Conservation (phyloP, 495 filamentous ascomycete genomes). For the Trichocladium uniseriatum region DNA sequence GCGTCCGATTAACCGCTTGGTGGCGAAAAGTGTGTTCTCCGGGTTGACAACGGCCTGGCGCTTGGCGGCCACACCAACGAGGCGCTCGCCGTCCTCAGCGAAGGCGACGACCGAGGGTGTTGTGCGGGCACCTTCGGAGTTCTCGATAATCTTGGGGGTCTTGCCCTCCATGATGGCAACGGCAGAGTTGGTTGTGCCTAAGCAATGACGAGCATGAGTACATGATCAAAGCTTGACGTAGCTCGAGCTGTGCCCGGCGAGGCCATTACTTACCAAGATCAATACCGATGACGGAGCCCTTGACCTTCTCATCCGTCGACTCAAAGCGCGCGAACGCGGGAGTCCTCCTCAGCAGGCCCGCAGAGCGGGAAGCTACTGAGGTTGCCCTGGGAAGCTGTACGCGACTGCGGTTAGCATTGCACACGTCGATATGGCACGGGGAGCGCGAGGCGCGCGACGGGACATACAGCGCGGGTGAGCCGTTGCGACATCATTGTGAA, state of each 20-base stretch:
- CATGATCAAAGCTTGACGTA: constrained; percentile 2
- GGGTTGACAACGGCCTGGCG: constrained; percentile 99
- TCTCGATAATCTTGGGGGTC: constrained; percentile 91
- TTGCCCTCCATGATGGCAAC: constrained; percentile 98
- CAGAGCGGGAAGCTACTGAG: constrained; percentile 48
- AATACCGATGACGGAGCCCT: constrained; percentile 96
- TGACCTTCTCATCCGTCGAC: constrained; percentile 77
- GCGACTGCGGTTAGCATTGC: constrained; percentile 10
- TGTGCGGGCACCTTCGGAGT: constrained; percentile 79
- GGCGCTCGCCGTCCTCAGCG: constrained; percentile 90
- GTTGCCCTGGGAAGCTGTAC: constrained; percentile 42
- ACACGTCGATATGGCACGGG: constrained; percentile 8
- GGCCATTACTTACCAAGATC: constrained; percentile 70
- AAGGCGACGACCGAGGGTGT: constrained; percentile 97
- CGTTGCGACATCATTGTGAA: constrained; percentile 56
- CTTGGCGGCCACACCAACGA: constrained; percentile 97
- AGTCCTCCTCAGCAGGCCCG: constrained; percentile 42
- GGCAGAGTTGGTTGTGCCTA: constrained; percentile 95
- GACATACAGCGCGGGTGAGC: constrained; percentile 58
- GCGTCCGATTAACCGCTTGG: constrained; percentile 97
- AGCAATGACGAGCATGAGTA: constrained; percentile 17
- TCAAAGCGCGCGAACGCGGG: constrained; percentile 57
- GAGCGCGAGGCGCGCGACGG: constrained; percentile 9
- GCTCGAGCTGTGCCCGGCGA: background rate
- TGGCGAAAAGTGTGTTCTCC: constrained; percentile 98